A percentile compares a stretch with the other conserved stretches of the same genome.
Conservation (phyloP, 179 eudicot genomes). For the Silene noctiflora region DNA sequence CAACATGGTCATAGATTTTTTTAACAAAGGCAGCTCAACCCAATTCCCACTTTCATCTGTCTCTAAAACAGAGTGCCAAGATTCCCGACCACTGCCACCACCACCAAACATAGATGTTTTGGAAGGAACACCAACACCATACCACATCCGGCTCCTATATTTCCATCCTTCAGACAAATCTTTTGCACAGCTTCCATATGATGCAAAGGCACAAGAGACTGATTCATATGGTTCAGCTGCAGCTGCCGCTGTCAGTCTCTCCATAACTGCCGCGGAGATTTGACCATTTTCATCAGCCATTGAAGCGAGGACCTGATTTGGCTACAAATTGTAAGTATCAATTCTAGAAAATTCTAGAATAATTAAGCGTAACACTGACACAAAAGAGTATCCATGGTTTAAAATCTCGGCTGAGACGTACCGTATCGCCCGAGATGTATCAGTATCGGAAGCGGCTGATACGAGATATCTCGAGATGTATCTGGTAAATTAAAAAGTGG, state of each 20-base stretch:
- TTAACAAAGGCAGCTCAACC: constrained; percentile 86
- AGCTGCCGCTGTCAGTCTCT: constrained; percentile 92
- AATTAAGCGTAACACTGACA: neutral
- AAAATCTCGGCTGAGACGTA: too few relatives aligned
- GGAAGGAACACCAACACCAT: constrained; percentile 74
- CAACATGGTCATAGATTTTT: constrained; percentile 88
- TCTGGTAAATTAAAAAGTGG: too few relatives aligned
- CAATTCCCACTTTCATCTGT: constrained; percentile 80
- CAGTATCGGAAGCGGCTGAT: too few relatives aligned
- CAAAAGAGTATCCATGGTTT: too few relatives aligned
- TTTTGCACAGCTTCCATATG: constrained; percentile 82
- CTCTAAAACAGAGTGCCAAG: constrained; percentile 82
- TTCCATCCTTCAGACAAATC: constrained; percentile 97
- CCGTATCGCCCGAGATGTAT: too few relatives aligned
- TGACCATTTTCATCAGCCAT: constrained; percentile 90
- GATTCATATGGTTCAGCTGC: constrained; percentile 98
- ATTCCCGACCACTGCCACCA: constrained; percentile 94
- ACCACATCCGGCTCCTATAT: constrained; percentile 89
- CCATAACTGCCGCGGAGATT: constrained; percentile 76
- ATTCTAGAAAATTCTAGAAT: constrained; percentile 7
- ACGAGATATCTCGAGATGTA: too few relatives aligned
- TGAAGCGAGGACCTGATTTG: constrained; percentile 69
- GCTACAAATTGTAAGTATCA: constrained; percentile 16
- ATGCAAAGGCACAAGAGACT: constrained; percentile 92
- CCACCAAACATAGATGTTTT: constrained; percentile 67